Evolutionary conservation across 2,329 filamentous ascomycete genomes (phyloP).

Genomic region (Diaporthe longicolla): DNA sequence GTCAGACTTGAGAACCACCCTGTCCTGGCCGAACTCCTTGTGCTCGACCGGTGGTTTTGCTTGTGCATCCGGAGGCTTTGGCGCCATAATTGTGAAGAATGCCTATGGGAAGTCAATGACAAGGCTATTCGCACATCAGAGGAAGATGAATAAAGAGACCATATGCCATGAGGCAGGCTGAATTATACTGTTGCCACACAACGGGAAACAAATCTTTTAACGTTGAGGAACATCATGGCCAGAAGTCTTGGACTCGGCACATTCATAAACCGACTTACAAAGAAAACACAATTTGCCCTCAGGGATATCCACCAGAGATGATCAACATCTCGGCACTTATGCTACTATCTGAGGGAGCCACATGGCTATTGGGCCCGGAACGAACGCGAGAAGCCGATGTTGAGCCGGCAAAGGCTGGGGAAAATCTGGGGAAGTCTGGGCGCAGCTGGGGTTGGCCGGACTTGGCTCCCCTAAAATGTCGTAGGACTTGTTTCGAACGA

Average conservation of each 20-base stretch:
- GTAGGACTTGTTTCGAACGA: background rate
- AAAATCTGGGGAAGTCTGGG: constrained; percentile 4
- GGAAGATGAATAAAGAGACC: background rate
- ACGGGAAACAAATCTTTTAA: background rate
- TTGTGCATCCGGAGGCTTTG: background rate
- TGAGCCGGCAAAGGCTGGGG: background rate
- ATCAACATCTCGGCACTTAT: background rate
- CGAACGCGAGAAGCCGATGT: background rate
- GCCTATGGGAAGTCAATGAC: no score
- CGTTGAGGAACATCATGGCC: background rate
- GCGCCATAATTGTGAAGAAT: background rate
- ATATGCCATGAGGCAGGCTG: background rate
- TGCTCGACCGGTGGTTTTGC: background rate
- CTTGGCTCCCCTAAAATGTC: background rate
- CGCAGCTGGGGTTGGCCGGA: background rate
- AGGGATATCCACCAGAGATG: background rate
- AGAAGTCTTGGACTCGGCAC: background rate
- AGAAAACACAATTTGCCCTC: background rate
- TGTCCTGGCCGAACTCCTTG: background rate
- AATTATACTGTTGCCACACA: background rate
- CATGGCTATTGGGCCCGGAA: background rate
- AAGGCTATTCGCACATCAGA: background rate
- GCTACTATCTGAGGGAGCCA: background rate
- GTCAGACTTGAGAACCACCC: background rate
- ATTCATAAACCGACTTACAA: background rate